Conservation (phyloP, 2,329 filamentous ascomycete genomes). For the Parafenestella ontariensis region DNA sequence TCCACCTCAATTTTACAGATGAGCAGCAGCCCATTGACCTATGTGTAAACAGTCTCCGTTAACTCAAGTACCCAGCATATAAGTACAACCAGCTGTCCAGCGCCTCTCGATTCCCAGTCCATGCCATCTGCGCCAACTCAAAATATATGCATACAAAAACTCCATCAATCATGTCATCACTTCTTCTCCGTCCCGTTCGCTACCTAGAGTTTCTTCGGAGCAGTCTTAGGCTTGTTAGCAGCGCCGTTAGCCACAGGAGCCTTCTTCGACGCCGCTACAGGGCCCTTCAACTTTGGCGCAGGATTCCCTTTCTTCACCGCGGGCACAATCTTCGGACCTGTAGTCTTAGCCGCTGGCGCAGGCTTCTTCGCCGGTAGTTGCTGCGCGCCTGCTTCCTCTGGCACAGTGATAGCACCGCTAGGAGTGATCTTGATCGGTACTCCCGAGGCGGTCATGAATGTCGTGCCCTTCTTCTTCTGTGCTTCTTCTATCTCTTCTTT, state of each 20-base stretch:
- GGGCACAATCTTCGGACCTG: not conserved
- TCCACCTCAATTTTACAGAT: not conserved
- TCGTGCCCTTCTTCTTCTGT: slow-evolving; percentile 33
- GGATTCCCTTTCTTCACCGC: not conserved
- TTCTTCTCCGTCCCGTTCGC: slow-evolving; percentile 9
- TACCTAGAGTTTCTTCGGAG: slow-evolving; percentile 8
- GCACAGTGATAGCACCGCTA: slow-evolving; percentile 31
- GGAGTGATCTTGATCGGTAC: slow-evolving; percentile 44
- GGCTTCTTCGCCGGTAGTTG: slow-evolving; percentile 13
- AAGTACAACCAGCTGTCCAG: slow-evolving; percentile 1
- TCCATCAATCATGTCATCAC: not conserved
- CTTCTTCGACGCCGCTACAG: slow-evolving; percentile 3
- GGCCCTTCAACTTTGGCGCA: slow-evolving; percentile 2
- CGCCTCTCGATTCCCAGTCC: not conserved
- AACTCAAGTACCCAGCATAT: not conserved
- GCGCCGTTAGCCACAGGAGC: not conserved
- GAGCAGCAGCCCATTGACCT: no score
- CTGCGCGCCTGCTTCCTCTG: slow-evolving; percentile 17
- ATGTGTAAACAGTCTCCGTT: no score
- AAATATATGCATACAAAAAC: not conserved
- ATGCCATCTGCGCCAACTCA: not conserved
- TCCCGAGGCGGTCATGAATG: slow-evolving; percentile 37
- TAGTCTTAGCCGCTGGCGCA: slow-evolving; percentile 2
- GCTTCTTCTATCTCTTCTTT: slow-evolving; percentile 44
- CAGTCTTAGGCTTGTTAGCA: slow-evolving; percentile 8